A percentile compares a stretch with the other conserved stretches of the same genome.
Conservation (phyloP, 257 asterid species). For the Capsicum chinense region DNA sequence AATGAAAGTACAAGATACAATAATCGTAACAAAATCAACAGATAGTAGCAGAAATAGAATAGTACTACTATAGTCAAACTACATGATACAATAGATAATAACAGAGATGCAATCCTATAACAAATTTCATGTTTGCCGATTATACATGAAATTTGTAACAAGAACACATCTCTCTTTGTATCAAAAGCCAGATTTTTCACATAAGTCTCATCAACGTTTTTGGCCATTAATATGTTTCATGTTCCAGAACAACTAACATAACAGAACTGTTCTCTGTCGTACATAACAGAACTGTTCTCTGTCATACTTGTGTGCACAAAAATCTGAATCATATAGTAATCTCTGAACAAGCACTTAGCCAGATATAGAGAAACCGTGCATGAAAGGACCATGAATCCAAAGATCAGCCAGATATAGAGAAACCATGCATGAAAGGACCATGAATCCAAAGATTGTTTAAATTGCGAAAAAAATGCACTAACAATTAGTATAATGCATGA, state of each 20-base stretch:
- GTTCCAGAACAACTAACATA: neutral
- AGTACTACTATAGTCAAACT: no score
- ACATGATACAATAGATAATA: no score
- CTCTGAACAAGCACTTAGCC: neutral
- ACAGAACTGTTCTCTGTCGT: neutral
- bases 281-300: no score
- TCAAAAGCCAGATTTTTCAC: neutral
- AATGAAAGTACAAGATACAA: no score
- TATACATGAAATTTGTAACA: neutral
- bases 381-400: neutral
- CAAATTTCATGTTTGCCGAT: neutral
- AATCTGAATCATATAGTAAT: neutral
- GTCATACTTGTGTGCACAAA: slow-evolving; percentile 19
- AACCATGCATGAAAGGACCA: neutral
- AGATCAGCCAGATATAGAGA: no score
- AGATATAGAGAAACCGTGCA: neutral
- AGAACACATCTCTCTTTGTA: neutral
- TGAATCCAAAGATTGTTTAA: neutral
- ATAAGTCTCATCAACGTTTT: neutral
- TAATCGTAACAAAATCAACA: no score
- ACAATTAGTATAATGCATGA: neutral
- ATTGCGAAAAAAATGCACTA: neutral
- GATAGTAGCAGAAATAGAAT: no score
- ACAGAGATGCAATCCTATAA: no score
- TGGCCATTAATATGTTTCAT: neutral